Percentiles rank a stretch among this genome's conserved stretches.
phyloP scores from a whole-genome alignment of 306 rosid species.

The Cucumis cinereus region DNA sequence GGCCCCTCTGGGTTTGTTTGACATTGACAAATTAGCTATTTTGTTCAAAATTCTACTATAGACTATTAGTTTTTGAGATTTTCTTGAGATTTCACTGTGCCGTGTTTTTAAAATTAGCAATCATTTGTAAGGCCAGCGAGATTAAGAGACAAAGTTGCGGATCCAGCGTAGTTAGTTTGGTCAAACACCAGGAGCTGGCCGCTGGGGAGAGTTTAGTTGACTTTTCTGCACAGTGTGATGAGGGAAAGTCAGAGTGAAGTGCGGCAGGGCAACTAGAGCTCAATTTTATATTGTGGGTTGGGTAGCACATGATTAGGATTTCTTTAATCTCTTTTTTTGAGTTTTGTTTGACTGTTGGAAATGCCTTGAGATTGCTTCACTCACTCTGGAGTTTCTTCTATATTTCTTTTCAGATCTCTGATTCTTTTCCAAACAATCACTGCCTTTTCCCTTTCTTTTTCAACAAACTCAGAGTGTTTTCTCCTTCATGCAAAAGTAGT shows the following conservation, averaged over 20 bases:
- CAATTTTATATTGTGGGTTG: slow-evolving; percentile 17
- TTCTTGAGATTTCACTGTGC: background rate
- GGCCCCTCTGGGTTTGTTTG: background rate
- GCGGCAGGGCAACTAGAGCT: slow-evolving; percentile 11
- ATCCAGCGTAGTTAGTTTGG: slow-evolving; percentile 16
- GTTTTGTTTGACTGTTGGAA: background rate
- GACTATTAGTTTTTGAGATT: background rate
- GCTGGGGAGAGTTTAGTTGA: slow-evolving; percentile 11
- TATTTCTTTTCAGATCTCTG: slow-evolving; percentile 29
- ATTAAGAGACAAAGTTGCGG: background rate
- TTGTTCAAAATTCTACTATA: background rate
- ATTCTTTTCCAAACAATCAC: slow-evolving; percentile 14
- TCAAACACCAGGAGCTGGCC: slow-evolving; percentile 15
- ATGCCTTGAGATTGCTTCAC: slow-evolving; percentile 11
- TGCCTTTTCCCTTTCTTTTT: slow-evolving; percentile 3
- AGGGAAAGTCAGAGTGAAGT: slow-evolving; percentile 16
- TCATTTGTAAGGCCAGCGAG: slow-evolving; percentile 25
- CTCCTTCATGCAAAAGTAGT: slow-evolving; percentile 3
- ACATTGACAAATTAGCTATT: background rate
- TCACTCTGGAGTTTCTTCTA: slow-evolving; percentile 11
- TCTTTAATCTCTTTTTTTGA: slow-evolving; percentile 5
- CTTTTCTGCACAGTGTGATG: background rate
- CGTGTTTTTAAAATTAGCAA: background rate
- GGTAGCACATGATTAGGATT: slow-evolving; percentile 16
- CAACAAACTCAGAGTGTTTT: background rate